Conservation (phyloP, 2,329 filamentous ascomycete species). For the Talaromyces rugulosus region DNA sequence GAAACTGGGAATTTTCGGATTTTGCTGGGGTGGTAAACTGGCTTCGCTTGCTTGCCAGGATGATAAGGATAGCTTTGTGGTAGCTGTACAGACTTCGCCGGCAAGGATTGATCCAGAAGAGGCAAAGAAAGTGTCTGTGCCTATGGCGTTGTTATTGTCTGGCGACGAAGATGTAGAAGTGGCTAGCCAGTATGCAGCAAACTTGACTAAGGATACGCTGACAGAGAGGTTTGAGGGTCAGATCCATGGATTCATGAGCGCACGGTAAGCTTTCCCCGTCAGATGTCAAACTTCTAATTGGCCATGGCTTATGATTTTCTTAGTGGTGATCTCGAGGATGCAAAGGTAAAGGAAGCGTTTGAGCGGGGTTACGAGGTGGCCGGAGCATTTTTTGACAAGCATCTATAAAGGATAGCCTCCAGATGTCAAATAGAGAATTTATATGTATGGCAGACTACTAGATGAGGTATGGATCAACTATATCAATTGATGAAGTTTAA, state of each 20-base stretch:
- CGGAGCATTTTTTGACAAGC: slow-evolving; percentile 4
- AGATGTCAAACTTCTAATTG: background rate
- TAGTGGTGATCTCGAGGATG: slow-evolving; percentile 51
- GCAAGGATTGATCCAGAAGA: slow-evolving; percentile 10
- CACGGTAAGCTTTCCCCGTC: slow-evolving; percentile 36
- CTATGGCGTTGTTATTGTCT: slow-evolving; percentile 9
- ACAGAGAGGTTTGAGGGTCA: slow-evolving; percentile 63
- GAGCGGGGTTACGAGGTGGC: slow-evolving; percentile 43
- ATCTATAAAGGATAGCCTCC: background rate
- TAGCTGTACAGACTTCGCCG: slow-evolving; percentile 10
- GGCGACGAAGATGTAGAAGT: slow-evolving; percentile 23
- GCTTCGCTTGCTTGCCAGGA: slow-evolving; percentile 8
- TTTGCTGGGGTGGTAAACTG: slow-evolving; percentile 71
- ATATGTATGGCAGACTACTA: too few relatives aligned
- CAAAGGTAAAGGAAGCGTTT: slow-evolving; percentile 55
- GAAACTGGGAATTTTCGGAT: slow-evolving; percentile 60
- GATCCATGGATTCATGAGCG: slow-evolving; percentile 72
- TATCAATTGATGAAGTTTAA: background rate
- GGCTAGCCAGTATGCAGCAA: slow-evolving; percentile 17
- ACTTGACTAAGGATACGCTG: slow-evolving; percentile 5
- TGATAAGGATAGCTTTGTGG: slow-evolving; percentile 1
- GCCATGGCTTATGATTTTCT: background rate
- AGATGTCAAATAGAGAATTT: background rate
- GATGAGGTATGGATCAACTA: background rate
- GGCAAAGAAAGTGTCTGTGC: slow-evolving; percentile 4